Conservation (phyloP, 2,329 filamentous ascomycete species). For the Phialophora expanda region DNA sequence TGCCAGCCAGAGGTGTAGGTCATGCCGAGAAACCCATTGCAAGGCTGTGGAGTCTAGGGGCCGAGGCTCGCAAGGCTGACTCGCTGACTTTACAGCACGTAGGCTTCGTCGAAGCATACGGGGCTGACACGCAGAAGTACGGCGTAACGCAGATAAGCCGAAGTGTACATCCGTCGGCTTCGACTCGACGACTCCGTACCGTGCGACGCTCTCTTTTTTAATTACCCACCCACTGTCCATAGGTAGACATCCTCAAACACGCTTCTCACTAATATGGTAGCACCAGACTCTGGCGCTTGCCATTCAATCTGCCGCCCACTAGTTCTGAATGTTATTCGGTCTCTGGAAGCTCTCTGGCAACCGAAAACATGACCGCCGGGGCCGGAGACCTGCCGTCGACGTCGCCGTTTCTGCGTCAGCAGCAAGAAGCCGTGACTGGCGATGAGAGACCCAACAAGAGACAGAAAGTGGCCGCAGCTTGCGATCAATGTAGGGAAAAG, state of each 20-base stretch:
- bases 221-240: not conserved
- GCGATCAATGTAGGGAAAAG: conserved; percentile 49
- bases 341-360: not conserved
- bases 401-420: not conserved
- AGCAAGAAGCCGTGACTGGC: not conserved
- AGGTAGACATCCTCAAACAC: not conserved
- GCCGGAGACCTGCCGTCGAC: not conserved
- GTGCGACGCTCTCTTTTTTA: not conserved
- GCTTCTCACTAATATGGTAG: not conserved
- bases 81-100: too few relatives aligned
- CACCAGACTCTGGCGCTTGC: not conserved
- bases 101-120: not conserved
- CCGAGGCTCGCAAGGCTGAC: not conserved
- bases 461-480: conserved; percentile 39
- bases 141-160: not conserved
- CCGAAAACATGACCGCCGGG: not conserved
- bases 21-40: too few relatives aligned
- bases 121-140: not conserved
- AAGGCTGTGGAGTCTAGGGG: not conserved
- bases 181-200: not conserved
- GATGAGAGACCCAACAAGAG: conserved; percentile 19
- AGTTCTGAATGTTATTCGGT: not conserved
- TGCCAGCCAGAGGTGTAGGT: not conserved
- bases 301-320: not conserved
- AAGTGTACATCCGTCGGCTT: not conserved